Evolutionary conservation across 495 filamentous ascomycete genomes (phyloP), one percentile per base, ranked within the genome.

Genomic region (Penicillium herquei): DNA sequence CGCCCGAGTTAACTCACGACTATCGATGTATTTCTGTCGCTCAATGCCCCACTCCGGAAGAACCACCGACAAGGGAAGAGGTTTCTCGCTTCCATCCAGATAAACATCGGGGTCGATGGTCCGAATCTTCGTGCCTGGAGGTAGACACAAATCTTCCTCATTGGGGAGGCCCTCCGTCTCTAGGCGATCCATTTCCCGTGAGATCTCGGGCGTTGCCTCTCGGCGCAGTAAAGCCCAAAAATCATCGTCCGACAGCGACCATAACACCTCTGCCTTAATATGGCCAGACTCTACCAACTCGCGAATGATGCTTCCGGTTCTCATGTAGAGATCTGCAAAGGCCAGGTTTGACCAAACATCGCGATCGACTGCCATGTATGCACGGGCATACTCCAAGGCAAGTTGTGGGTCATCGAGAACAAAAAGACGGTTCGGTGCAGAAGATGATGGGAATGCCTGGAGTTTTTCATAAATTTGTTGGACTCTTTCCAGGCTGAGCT

Each of bases 31-130:
- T 44, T 68, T 46, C 54, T 66, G 58, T 21, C 63, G 68, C 61
- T 72, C 72, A 8, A 51, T 32, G 31, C 49, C 72, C 66, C 70
- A 75, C 13, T 57, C 44, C 11, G 67, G 66, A 49, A 52, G 35
- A 46, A 74, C 43, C 9, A 55, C 50, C 21, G 73, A 73, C 56
- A 76, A 53, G 18, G 73, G 68, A 9, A 57, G 47, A 10, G 64
- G 59, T 33, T 48, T 14, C 10, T 59, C 14, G 17, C 59, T 17
- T 26, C 16, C 41, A 39, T 41, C 52, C 35, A 53, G 49, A 18
- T 55, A 71, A 44, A 76, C 49, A 47, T 73, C 73, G 14, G 73
- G 73, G 55, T 76, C 73, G 14, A 76, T 49, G 13, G 71, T 74
- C 30, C 73, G 67, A 51, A 76, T 58, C 50, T 73, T 76, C 10